phyloP scores from a whole-genome alignment of 2,329 filamentous ascomycete genomes.

The Fusarium sp. region DNA sequence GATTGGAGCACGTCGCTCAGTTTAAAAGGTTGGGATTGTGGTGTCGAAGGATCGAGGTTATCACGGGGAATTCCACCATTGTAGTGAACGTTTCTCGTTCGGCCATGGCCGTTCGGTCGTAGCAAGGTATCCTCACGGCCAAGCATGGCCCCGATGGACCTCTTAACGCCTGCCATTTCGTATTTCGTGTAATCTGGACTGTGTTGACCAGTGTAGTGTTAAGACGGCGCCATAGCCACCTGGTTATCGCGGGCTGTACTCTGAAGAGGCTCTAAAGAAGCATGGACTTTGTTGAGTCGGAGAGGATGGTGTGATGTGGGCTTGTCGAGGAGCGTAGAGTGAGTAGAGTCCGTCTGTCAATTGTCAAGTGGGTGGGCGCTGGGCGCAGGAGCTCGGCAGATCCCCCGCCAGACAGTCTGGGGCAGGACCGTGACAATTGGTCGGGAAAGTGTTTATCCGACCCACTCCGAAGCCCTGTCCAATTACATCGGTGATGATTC shows the following conservation, averaged over 20 bases:
- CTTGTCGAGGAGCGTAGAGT: constrained; percentile 16
- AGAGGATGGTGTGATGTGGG: constrained; percentile 5
- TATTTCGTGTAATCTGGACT: constrained; percentile 19
- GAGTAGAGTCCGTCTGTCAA: constrained; percentile 11
- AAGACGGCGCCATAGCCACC: constrained; percentile 30
- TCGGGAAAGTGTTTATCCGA: constrained; percentile 43
- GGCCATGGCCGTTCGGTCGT: constrained; percentile 29
- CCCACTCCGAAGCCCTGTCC: constrained; percentile 6
- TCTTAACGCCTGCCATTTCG: constrained; percentile 54
- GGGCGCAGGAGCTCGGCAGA: constrained; percentile 10
- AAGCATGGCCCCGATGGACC: constrained; percentile 51
- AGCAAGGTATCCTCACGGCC: constrained; percentile 42
- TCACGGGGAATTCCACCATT: constrained; percentile 26
- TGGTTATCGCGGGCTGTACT: not conserved
- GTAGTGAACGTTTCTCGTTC: constrained; percentile 19
- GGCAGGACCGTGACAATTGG: constrained; percentile 25
- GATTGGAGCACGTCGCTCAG: constrained; percentile 19
- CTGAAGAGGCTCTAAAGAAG: not conserved
- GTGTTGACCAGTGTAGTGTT: constrained; percentile 34
- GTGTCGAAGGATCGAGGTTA: constrained; percentile 26
- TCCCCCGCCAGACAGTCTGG: constrained; percentile 33
- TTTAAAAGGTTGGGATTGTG: constrained; percentile 21
- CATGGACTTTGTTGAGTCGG: not conserved
- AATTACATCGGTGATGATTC: constrained; percentile 33
- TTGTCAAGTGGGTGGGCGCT: constrained; percentile 9